These are phyloP conservation scores for Papiliotrema terrestris DNA, from an alignment of 1,284 basidiomycete species.

Conservation along the genomic window DNA sequence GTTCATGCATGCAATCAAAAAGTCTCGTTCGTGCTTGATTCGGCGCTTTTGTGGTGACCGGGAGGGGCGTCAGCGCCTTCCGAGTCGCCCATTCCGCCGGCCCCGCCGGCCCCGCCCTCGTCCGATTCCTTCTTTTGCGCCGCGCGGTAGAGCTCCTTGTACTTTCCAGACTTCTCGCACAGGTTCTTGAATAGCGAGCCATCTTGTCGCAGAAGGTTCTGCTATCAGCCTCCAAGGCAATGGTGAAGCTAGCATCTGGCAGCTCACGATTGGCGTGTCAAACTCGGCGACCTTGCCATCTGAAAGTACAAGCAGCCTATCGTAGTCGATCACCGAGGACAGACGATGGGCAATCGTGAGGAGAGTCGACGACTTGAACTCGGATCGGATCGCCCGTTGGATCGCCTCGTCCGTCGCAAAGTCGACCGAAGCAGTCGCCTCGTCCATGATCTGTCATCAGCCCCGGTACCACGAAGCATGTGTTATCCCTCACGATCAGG, in stretches of 20 bases:
- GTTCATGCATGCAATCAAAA: neutral
- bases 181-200: conserved; percentile 71
- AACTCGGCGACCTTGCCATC: conserved; percentile 74
- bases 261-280: conserved; percentile 64
- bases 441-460: conserved; percentile 61
- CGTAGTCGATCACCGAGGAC: conserved; percentile 66
- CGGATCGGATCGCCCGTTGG: conserved; percentile 72
- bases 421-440: conserved; percentile 77
- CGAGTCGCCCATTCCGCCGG: too few species aligned
- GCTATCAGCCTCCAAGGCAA: conserved; percentile 1
- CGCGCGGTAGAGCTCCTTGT: conserved; percentile 53
- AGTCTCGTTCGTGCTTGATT: neutral
- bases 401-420: conserved; percentile 67
- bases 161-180: conserved; percentile 78
- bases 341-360: conserved; percentile 81
- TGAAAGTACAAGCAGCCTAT: conserved; percentile 74
- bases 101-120: neutral
- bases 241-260: neutral
- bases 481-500: conserved; percentile 55
- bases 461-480: neutral
- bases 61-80: too few species aligned
- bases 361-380: conserved; percentile 70
- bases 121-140: conserved; percentile 42
- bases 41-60: too few species aligned
- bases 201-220: conserved; percentile 66